Evolutionary conservation across 257 asterid genomes (phyloP).

Genomic region (Nicotiana otophora): DNA sequence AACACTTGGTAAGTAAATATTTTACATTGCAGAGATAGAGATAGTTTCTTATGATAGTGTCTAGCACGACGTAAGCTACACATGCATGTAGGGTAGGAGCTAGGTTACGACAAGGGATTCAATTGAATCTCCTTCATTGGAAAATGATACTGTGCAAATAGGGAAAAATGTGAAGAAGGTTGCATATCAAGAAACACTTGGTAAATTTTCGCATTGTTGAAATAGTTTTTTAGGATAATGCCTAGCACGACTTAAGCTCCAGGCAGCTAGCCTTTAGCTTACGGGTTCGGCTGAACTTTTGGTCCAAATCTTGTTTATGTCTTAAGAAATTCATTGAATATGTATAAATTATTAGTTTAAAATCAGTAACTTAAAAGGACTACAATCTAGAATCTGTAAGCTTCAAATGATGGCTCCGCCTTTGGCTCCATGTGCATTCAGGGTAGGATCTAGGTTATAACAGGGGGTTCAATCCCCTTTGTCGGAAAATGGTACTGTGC

Average conservation of each 20-base stretch:
- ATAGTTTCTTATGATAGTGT: too few species aligned
- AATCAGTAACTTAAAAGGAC: too few species aligned
- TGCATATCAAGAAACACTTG: neutral
- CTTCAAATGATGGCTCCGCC: too few species aligned
- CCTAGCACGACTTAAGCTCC: neutral
- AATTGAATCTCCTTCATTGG: neutral
- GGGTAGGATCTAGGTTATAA: neutral
- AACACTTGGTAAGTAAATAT: slow-evolving; percentile 16
- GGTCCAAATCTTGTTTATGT: too few species aligned
- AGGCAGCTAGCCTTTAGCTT: too few species aligned
- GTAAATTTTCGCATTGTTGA: neutral
- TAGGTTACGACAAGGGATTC: neutral
- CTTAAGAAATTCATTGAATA: too few species aligned
- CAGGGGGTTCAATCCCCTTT: neutral
- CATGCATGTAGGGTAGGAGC: neutral
- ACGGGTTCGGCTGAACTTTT: too few species aligned
- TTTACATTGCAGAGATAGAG: neutral
- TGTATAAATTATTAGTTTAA: too few species aligned
- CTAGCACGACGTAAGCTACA: too few species aligned
- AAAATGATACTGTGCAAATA: neutral
- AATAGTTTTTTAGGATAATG: neutral
- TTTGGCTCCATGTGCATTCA: neutral
- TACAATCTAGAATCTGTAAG: too few species aligned
- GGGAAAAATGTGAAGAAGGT: neutral
- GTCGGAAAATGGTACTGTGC: neutral